Conservation (phyloP, 1,284 basidiomycete genomes). For the Cryptococcus hybrid region DNA sequence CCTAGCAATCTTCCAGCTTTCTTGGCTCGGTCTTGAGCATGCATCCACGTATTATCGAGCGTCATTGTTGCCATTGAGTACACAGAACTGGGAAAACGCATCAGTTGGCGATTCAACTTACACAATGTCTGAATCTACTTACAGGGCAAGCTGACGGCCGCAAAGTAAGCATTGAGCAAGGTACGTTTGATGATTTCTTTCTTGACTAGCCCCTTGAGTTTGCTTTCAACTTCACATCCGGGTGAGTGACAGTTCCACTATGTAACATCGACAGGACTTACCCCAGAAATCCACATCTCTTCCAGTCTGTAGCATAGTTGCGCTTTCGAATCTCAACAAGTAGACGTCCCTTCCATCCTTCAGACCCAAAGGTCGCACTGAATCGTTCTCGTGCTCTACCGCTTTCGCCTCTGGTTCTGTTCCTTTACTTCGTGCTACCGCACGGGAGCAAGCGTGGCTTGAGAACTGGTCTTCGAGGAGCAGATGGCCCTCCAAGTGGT, state of each 20-base stretch:
- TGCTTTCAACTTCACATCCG: conserved; percentile 20
- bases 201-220: conserved; percentile 50
- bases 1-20: conserved; percentile 58
- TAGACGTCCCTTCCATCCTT: conserved; percentile 51
- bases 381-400: neutral
- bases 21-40: conserved; percentile 51
- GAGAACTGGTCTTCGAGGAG: conserved; percentile 11
- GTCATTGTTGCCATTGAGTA: conserved; percentile 47
- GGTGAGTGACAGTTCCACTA: neutral
- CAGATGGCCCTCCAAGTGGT: conserved; percentile 48
- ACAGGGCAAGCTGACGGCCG: conserved; percentile 56
- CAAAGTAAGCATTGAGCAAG: conserved; percentile 55
- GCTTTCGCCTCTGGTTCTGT: neutral
- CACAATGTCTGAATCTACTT: conserved; percentile 6
- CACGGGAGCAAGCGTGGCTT: conserved; percentile 13
- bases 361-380: conserved; percentile 12
- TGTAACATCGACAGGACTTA: conserved; percentile 16
- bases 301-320: conserved; percentile 52
- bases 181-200: conserved; percentile 58
- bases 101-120: conserved; percentile 15
- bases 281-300: conserved; percentile 51
- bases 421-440: conserved; percentile 9
- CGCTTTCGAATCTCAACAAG: conserved; percentile 49
- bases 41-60: conserved; percentile 52
- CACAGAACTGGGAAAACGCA: conserved; percentile 28